phyloP scores from a whole-genome alignment of 177 flowering plant genomes.

The Tripterygium wilfordii region DNA sequence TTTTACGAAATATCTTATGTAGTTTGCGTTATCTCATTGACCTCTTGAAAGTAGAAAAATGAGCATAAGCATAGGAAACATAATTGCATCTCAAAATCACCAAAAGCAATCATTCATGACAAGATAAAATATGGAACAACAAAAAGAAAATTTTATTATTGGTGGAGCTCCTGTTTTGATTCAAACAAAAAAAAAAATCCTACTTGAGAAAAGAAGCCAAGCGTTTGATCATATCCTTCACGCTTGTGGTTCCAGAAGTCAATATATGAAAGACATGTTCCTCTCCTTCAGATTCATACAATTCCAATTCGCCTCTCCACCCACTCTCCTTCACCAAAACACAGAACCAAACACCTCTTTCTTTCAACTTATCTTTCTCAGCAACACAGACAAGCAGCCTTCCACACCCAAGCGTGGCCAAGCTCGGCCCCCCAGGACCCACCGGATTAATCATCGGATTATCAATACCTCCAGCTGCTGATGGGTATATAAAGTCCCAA shows the following conservation, averaged over 20 bases:
- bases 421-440: slow-evolving; percentile 28
- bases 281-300: slow-evolving; percentile 33
- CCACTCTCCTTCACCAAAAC: slow-evolving; percentile 18
- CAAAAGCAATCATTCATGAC: no score
- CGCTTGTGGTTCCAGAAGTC: neutral
- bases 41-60: no score
- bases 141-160: no score
- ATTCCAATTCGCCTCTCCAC: slow-evolving; percentile 31
- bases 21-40: no score
- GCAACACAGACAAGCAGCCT: slow-evolving; percentile 18
- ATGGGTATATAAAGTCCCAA: slow-evolving; percentile 30
- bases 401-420: slow-evolving; percentile 25
- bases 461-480: slow-evolving; percentile 24
- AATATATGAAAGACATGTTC: slow-evolving; percentile 27
- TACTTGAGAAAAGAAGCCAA: slow-evolving; percentile 3
- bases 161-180: no score
- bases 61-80: no score
- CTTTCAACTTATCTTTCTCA: slow-evolving; percentile 15
- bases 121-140: no score
- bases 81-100: no score
- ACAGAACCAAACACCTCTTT: slow-evolving; percentile 9
- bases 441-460: slow-evolving; percentile 38
- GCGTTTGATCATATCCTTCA: neutral
- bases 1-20: no score
- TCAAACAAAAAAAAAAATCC: no score